Percentiles rank a stretch among this genome's conserved stretches.
Conservation (phyloP, 2,329 filamentous ascomycete species). For the Pseudogymnoascus sp. region DNA sequence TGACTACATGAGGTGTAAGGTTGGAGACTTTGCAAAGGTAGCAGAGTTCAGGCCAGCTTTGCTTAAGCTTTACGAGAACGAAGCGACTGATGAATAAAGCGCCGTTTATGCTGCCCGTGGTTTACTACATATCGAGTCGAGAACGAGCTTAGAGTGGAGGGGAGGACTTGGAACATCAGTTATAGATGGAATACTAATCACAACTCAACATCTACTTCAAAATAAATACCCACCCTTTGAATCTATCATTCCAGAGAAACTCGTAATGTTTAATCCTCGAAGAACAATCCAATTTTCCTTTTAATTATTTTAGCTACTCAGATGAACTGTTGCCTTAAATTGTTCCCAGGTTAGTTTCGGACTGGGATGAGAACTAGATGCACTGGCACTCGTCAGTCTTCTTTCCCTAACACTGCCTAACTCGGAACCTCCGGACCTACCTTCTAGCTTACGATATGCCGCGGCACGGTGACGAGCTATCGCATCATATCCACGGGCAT, state of each 20-base stretch:
- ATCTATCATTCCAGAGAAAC: not conserved
- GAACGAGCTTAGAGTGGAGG: not conserved
- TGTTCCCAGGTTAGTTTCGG: not conserved
- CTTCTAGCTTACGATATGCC: not conserved
- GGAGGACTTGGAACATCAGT: not conserved
- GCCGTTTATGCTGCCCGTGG: not conserved
- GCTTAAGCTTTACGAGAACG: slow-evolving; percentile 45
- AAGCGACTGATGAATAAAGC: slow-evolving; percentile 14
- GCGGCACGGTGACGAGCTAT: not conserved
- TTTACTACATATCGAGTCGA: not conserved
- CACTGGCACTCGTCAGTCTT: not conserved
- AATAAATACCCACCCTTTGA: not conserved
- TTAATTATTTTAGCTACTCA: not conserved
- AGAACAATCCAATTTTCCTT: not conserved
- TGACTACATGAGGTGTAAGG: slow-evolving; percentile 68
- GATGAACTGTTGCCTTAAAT: not conserved
- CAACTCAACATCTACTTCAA: not conserved
- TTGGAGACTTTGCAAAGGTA: slow-evolving; percentile 63
- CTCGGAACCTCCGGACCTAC: not conserved
- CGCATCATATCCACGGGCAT: not conserved
- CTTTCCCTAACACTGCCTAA: not conserved
- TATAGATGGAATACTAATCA: not conserved
- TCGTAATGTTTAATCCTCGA: not conserved
- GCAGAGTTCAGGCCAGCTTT: slow-evolving; percentile 56
- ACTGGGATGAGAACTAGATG: not conserved